Evolutionary conservation across 2,329 filamentous ascomycete genomes (phyloP), one percentile per base, ranked within the genome.

Genomic region (Talaromyces marneffei): DNA sequence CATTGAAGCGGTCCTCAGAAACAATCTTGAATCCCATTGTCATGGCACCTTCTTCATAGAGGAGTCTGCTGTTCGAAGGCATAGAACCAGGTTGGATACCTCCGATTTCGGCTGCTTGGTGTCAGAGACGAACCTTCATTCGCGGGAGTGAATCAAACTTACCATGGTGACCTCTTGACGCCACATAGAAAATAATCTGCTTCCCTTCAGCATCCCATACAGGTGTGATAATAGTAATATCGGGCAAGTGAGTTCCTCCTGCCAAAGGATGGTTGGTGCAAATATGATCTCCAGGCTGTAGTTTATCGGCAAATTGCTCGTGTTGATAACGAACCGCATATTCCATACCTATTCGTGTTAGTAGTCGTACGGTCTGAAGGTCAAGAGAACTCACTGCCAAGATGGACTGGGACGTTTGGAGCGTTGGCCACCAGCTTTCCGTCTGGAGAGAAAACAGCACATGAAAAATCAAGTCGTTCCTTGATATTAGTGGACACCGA

Each of bases 261-360:
- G 87, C 92, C 71, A 91, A 90, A 0, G 90, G 90, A 70, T 94
- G 90, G 68, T 94, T 94, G 0, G 89, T 89, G 4, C 93, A 89
- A 44, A 94, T 83, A 0, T 94, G 90, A 71, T 94, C 90, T 35
- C 90, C 90, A 61, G 83, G 86, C 68, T 89, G 89, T 57, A 94
- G 78, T 65, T 87, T 90, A 5, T 88, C 89, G 67, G 90, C 39
- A 23, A 55, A 94, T 62, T 93, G 90, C 67, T 89, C 83, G 4
- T 89, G 87, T 75, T 93, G 90, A 54, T 89, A 89, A 61, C 84
- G 82, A 2, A 93, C 89, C 56, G 90, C 92, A 10, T 89, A 92
- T 35, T 56, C 53, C 59, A 61, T 60, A 40, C 58, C 58, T 60
- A 52, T 9, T 44, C 3, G 7, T 33, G 3, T 52, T 16, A 52